Conservation (phyloP, 306 rosid species). For the Vigna angularis region DNA sequence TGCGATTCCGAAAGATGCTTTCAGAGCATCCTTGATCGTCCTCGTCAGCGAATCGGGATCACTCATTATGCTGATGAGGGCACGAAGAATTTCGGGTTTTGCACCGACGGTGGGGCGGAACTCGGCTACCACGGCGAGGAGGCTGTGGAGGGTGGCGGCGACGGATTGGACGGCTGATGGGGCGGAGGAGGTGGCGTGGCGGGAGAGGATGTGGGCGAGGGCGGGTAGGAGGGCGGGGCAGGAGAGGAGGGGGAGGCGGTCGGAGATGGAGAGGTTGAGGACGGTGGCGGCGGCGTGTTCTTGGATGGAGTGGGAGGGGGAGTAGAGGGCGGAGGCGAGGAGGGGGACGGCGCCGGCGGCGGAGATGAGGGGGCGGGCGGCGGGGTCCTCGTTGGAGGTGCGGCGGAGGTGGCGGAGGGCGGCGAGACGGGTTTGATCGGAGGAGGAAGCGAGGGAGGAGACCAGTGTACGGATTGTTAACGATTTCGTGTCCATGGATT, state of each 20-base stretch:
- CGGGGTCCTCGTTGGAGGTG: constrained; percentile 67
- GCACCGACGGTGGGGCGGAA: constrained; percentile 65
- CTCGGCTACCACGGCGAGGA: constrained; percentile 59
- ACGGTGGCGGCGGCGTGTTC: constrained; percentile 84
- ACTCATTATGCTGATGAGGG: constrained; percentile 59
- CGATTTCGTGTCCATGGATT: constrained; percentile 62
- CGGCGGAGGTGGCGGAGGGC: constrained; percentile 69
- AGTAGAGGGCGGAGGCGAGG: constrained; percentile 67
- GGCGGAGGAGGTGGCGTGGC: constrained; percentile 58
- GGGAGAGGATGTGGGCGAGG: constrained; percentile 63
- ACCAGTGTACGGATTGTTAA: constrained; percentile 57
- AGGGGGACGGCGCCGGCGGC: constrained; percentile 70
- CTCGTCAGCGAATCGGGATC: constrained; percentile 52
- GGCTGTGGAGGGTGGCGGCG: constrained; percentile 81
- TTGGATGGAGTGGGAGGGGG: constrained; percentile 59
- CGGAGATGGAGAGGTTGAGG: constrained; percentile 77
- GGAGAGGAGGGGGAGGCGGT: constrained; percentile 57
- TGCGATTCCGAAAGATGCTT: constrained; percentile 69
- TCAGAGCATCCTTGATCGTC: constrained; percentile 77
- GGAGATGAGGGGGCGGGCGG: constrained; percentile 63
- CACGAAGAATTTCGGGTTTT: constrained; percentile 59
- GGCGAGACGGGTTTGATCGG: constrained; percentile 62
- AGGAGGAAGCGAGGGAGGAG: constrained; percentile 59
- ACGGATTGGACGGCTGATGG: constrained; percentile 66
- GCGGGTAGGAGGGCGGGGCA: constrained; percentile 73